Evolutionary conservation across 768 basidiomycete species (phyloP).

Genomic region (Paxillus ammoniavirescens): DNA sequence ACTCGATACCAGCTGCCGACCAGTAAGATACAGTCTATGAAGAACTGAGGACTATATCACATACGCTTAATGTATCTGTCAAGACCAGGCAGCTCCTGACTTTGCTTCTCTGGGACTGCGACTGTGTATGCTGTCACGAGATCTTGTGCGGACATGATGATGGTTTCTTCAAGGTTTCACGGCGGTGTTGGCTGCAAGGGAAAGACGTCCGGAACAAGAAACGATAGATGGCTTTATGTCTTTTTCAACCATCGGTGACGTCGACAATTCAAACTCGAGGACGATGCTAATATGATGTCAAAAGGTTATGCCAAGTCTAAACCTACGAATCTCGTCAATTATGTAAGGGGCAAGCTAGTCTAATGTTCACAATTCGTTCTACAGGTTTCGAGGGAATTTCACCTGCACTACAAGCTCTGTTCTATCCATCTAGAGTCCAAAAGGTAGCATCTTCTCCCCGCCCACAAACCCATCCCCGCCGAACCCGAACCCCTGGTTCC

Average conservation of each 20-base stretch:
- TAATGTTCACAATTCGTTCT: background rate
- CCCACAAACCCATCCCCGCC: conserved; percentile 33
- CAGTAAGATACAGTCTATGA: background rate
- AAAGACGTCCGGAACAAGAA: too few relatives aligned
- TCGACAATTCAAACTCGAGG: background rate
- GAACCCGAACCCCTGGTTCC: conserved; percentile 31
- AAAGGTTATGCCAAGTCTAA: background rate
- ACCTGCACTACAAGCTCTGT: too few relatives aligned
- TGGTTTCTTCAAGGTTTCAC: background rate
- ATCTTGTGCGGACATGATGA: conserved; percentile 11
- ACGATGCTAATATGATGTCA: background rate
- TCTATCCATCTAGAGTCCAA: conserved; percentile 17
- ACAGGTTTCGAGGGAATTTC: background rate
- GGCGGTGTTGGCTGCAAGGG: background rate
- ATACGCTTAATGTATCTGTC: conserved; percentile 48
- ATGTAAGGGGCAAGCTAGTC: conserved; percentile 4
- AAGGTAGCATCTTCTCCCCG: conserved; percentile 28
- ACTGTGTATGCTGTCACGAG: conserved; percentile 36
- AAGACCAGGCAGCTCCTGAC: conserved; percentile 48
- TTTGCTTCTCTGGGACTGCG: conserved; percentile 39
- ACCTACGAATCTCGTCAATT: background rate
- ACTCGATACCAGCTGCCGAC: conserved; percentile 33
- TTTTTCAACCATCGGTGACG: background rate
- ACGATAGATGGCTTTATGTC: background rate
- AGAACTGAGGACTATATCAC: conserved; percentile 1